Evolutionary conservation across 495 filamentous ascomycete genomes (phyloP), one percentile per base, ranked within the genome.

Genomic region (Lophiotrema nucula): DNA sequence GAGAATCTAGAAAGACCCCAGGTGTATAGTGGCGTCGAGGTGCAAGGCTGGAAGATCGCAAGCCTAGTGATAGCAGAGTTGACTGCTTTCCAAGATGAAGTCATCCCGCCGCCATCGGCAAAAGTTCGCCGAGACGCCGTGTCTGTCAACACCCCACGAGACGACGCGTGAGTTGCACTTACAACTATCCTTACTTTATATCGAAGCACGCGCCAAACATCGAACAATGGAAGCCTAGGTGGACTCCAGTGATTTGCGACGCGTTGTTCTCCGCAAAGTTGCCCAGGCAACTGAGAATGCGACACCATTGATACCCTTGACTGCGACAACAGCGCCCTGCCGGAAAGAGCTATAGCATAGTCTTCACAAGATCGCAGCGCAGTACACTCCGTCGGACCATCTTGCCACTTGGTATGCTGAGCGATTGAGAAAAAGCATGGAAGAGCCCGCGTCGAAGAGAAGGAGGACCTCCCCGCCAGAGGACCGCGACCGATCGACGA

Each of bases 401-500:
- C 2, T 16, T 24, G 18, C 21, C 23, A 43, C 38, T 22, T n/a
- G 11, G n/a, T 15, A 35, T 42, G 27, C 23, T 37, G 12, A 3
- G 42, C 11, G 31, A 38, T 26, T 47, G 4, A 56, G 3, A n/a
- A n/a, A n/a, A 24, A 52, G 10, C 25, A 68, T 68, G 65, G 59
- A 51, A 31, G 48, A 50, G 19, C 61, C 53, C 12, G 27, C 57
- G 12, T 15, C 45, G 3, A 68, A 68, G 49, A 44, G 60, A 39
- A 55, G 57, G 13, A 61, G 42, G 26, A 64, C 62, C 5, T 37
- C 57, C 13, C 39, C 65, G 15, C 52, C 58, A 47, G 53, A 50
- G 6, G 52, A 50, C 28, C 19, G 21, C 22, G 56, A 25, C 0
- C 12, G 51, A 47, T 16, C 27, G 15, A 27, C 42, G 19, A 62